Base-by-base conservation (phyloP, 768 basidiomycete species). In the Suillus brevipes region DNA sequence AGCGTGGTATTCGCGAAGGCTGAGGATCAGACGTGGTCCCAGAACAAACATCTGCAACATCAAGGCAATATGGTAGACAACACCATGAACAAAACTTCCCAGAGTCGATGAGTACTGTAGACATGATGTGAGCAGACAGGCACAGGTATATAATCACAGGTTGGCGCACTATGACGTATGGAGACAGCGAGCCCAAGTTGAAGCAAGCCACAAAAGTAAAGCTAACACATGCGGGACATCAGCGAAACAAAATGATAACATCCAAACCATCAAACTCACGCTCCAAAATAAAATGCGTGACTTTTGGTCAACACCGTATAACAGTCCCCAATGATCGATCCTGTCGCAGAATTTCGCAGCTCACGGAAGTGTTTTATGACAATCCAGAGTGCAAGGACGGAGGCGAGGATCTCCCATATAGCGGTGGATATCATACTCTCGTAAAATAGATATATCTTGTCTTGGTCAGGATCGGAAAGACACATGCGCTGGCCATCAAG, bases 41-140 rank as follows among this genome's bases (percentile, higher is more conserved):
- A 45, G 20, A 7, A 45, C 20, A 45, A 45, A 43, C 42, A 43
- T 45, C 20, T 45, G 43, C 43, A 45, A n/a, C 20, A 4, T 4
- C 9, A 10, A 3, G 8, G 9, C 20, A 4, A 45, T 9, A 10
- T 4, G 8, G 9, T n/a, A 20, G 9, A 45, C 20, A n/a, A 4
- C 8, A 4, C 0, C 0, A 4, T 4, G n/a, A 10, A 45, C 0
- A 9, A 0, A 1, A 45, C 20, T 45, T 45, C 43, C 43, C 20
- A 45, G 9, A n/a, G 20, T 8, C 20, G 20, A 45, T 45, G 45
- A 45, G 4, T 2, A 45, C 45, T 45, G 45, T n/a, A 12, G n/a
- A 45, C n/a, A 45, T n/a, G 10, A n/a, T n/a, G 20, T 45, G 18
- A 45, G 45, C 10, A 4, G 45, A 45, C 10, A 45, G 4, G n/a